Conservation (phyloP, 139 green algal genomes). For the Micractinium conductrix region DNA sequence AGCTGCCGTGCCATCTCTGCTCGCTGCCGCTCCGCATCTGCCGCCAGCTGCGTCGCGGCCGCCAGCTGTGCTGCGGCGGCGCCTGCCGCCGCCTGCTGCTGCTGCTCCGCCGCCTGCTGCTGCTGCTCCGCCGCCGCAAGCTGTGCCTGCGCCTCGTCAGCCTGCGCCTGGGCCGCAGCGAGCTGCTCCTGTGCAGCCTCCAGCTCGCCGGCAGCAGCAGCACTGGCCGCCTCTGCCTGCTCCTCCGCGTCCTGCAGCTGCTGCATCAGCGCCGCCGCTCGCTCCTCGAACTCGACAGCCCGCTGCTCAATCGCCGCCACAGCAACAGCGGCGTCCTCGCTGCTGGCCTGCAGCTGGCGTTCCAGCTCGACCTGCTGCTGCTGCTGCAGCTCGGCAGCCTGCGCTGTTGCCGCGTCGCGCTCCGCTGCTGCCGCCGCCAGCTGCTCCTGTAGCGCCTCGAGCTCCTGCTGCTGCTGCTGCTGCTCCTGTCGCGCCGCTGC, state of each 20-base stretch:
- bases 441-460: not conserved
- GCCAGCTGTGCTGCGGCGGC: not conserved
- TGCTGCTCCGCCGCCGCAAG: not conserved
- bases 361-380: not conserved
- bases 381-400: not conserved
- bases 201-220: not conserved
- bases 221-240: not conserved
- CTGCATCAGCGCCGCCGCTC: not conserved
- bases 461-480: not conserved
- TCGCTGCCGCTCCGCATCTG: not conserved
- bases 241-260: not conserved
- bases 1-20: slow-evolving; percentile 11
- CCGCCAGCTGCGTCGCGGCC: not conserved
- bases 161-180: not conserved
- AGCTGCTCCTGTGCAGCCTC: not conserved
- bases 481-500: not conserved
- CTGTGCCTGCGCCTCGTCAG: not conserved
- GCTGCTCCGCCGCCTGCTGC: not conserved
- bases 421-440: not conserved
- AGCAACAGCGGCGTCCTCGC: not conserved
- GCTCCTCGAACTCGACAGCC: not conserved
- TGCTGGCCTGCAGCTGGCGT: not conserved
- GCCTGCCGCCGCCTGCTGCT: not conserved
- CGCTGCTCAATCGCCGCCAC: not conserved
- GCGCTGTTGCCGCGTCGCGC: not conserved